Percentiles rank a stretch among this genome's conserved stretches.
Conservation (phyloP, 768 basidiomycete genomes). For the Termitomyces eurrhizus region DNA sequence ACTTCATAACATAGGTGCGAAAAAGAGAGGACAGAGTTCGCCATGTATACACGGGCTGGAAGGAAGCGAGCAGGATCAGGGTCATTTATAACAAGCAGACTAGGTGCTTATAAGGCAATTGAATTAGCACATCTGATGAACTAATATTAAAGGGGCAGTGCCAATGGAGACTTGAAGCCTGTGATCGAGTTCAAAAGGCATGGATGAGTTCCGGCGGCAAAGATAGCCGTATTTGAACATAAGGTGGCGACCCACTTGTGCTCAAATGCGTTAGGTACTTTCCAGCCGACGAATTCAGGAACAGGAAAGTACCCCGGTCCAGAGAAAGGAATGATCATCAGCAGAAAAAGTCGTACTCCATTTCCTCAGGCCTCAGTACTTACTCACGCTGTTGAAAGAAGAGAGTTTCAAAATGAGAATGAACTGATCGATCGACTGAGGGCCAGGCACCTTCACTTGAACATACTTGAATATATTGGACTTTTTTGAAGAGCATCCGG, state of each 20-base stretch:
- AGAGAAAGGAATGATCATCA: not conserved
- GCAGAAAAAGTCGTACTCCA: not conserved
- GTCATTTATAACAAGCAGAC: not conserved
- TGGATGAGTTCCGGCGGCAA: not conserved
- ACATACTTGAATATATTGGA: not conserved
- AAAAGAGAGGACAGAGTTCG: conserved; percentile 28
- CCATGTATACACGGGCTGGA: not conserved
- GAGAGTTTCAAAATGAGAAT: not conserved
- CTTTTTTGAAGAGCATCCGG: not conserved
- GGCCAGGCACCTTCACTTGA: not conserved
- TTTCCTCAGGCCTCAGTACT: not conserved
- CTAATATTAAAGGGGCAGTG: not conserved
- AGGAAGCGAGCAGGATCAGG: not conserved
- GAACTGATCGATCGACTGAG: not conserved
- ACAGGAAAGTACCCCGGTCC: not conserved
- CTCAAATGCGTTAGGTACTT: not conserved
- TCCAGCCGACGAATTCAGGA: not conserved
- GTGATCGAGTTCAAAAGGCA: not conserved
- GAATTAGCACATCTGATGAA: not conserved
- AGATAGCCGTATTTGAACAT: not conserved
- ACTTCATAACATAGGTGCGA: conserved; percentile 31
- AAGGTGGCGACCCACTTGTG: not conserved
- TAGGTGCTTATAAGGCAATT: not conserved
- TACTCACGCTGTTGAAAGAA: not conserved
- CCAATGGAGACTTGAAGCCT: not conserved